Conservation (phyloP, 2,329 filamentous ascomycete species). For the Pestalotiopsis sp. region DNA sequence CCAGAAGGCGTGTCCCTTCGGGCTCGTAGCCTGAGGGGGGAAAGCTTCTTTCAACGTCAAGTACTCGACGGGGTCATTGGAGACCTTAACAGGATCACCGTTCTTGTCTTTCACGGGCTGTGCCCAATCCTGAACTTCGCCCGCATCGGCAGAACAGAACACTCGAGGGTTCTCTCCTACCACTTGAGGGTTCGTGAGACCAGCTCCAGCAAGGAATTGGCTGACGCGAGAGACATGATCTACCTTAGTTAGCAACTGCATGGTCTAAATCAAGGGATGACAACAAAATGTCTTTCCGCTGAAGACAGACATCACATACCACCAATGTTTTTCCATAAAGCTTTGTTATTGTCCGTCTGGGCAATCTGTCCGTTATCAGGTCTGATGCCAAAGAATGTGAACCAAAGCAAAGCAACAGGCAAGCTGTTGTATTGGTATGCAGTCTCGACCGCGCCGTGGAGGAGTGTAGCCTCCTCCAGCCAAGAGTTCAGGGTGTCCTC, state of each 20-base stretch:
- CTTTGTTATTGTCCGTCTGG: not conserved
- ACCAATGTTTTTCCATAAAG: not conserved
- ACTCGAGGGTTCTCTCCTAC: not conserved
- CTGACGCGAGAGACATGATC: not conserved
- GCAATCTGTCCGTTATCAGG: not conserved
- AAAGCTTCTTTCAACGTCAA: not conserved
- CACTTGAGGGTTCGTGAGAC: not conserved
- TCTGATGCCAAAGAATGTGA: not conserved
- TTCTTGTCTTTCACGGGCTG: not conserved
- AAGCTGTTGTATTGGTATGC: not conserved
- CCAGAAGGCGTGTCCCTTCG: not conserved
- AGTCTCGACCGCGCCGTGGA: not conserved
- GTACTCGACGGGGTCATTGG: not conserved
- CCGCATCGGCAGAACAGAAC: not conserved
- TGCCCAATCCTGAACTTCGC: not conserved
- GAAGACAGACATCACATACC: not conserved
- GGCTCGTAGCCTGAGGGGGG: not conserved
- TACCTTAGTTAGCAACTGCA: not conserved
- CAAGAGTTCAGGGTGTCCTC: not conserved
- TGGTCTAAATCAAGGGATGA: not conserved
- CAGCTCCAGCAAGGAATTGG: not conserved
- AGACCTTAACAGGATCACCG: not conserved
- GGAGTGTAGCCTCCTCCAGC: not conserved
- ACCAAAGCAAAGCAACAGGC: not conserved
- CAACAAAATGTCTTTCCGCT: not conserved